Base-by-base conservation (phyloP, 2,329 filamentous ascomycete species). In the Hymenoscyphus occultus region DNA sequence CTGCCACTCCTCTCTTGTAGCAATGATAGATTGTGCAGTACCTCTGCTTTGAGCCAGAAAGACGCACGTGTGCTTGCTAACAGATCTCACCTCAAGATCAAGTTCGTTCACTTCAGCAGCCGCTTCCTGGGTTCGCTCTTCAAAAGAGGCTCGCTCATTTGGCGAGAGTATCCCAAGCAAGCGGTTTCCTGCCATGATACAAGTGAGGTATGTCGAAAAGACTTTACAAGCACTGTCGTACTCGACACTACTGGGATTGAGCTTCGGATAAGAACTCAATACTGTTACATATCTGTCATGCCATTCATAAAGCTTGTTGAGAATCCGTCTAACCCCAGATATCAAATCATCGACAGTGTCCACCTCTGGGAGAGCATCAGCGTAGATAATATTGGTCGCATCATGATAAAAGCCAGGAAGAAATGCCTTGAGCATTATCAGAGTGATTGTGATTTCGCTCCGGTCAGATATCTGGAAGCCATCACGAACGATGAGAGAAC, bases 331-430 rank as follows among this genome's bases (percentile, higher is more conserved):
- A 39, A 68, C 60, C 12, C 61, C 51, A 14, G n/a, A 10, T 3
- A 51, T 40, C 5, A 68, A 39, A 39, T 40, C 39, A 16, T 63
- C 22, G 28, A 70, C 56, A 66, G 48, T 35, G 3, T 62, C 54
- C 2, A 31, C 5, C n/a, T 60, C 10, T 5, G 60, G 54, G 42
- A 28, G 3, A 39, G 59, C 40, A 22, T 64, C 39, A 28, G 54
- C 39, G 42, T 64, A 70, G 14, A 71, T 61, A 9, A 69, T 60
- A 7, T 66, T 62, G 9, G 71, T 72, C 2, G 71, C 66, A 39
- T 77, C 76, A 19, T 75, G 65, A 56, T 76, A 77, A 39, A 73
- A 72, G 13, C 69, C 70, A 2, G 72, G 68, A n/a, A 74, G 68
- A 22, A 67, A 65, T 19, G 64, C 63, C 59, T 74, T 74, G 9